Conservation (phyloP, 257 asterid genomes). For the Fraxinus quadrangulata region DNA sequence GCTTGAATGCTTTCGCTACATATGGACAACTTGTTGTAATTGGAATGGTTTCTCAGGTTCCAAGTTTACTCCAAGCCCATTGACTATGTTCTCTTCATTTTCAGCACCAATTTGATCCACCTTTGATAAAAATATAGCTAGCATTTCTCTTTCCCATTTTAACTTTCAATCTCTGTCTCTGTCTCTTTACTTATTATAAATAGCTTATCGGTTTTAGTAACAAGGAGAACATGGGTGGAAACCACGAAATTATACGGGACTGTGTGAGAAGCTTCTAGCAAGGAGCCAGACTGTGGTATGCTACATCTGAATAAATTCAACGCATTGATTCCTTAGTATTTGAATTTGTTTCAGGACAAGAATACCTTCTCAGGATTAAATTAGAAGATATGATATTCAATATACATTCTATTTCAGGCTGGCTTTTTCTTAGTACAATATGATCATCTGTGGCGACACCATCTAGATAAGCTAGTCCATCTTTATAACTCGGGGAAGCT, state of each 20-base stretch:
- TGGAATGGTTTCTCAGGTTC: conserved; percentile 96
- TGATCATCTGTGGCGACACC: conserved; percentile 82
- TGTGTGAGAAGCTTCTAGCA: conserved; percentile 83
- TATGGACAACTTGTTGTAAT: conserved; percentile 90
- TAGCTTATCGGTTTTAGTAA: conserved; percentile 52
- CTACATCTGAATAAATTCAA: not conserved
- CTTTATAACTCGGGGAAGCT: conserved; percentile 69
- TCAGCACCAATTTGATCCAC: not conserved
- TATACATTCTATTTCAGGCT: conserved; percentile 44
- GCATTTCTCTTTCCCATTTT: not conserved
- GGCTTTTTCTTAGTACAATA: conserved; percentile 91
- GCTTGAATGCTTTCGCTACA: conserved; percentile 83
- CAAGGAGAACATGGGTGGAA: conserved; percentile 97
- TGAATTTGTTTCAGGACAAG: not conserved
- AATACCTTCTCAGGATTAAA: too few relatives aligned
- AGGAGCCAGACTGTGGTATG: conserved; percentile 97
- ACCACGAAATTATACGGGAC: conserved; percentile 74
- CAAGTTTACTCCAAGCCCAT: conserved; percentile 11
- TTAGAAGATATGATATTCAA: not conserved
- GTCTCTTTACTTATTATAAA: conserved; percentile 18
- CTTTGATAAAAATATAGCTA: not conserved
- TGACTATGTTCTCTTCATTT: not conserved
- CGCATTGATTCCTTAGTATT: not conserved
- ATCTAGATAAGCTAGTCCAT: conserved; percentile 68
- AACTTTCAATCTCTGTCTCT: conserved; percentile 11